phyloP scores from a whole-genome alignment of 331 rosid genomes.

The Malus hybrid region DNA sequence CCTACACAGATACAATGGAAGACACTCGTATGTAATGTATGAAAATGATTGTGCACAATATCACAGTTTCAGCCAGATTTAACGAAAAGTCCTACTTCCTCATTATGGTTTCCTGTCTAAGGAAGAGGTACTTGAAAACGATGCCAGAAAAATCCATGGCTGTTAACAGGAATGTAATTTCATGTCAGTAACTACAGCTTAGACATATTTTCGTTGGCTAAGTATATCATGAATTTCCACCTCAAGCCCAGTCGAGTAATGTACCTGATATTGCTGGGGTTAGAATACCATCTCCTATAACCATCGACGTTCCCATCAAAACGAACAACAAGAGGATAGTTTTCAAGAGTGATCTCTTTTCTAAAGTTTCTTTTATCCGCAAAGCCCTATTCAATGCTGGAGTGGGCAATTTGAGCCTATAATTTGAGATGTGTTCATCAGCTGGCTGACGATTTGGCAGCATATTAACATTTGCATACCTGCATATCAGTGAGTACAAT shows the following conservation, averaged over 20 bases:
- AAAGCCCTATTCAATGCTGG: conserved; percentile 89
- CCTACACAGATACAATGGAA: background rate
- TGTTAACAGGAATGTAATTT: background rate
- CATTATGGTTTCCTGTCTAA: background rate
- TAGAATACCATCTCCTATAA: conserved; percentile 93
- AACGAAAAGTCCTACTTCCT: background rate
- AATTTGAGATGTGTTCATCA: conserved; percentile 84
- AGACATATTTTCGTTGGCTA: background rate
- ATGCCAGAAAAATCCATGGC: background rate
- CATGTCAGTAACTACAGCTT: background rate
- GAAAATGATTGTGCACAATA: background rate
- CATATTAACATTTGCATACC: conserved; percentile 79
- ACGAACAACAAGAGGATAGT: conserved; percentile 66
- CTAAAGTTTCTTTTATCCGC: conserved; percentile 62
- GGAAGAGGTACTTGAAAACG: background rate
- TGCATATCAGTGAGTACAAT: conserved; percentile 84
- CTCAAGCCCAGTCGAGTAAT: background rate
- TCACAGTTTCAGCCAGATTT: background rate
- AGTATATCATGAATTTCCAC: background rate
- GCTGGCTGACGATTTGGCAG: conserved; percentile 89
- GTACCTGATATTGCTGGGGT: conserved; percentile 97
- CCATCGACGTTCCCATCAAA: conserved; percentile 89
- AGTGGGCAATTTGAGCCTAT: conserved; percentile 83
- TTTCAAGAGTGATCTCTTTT: conserved; percentile 49
- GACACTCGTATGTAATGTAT: background rate